Evolutionary conservation across 148 eudicot genomes (phyloP).

Genomic region (Oxyria digyna): DNA sequence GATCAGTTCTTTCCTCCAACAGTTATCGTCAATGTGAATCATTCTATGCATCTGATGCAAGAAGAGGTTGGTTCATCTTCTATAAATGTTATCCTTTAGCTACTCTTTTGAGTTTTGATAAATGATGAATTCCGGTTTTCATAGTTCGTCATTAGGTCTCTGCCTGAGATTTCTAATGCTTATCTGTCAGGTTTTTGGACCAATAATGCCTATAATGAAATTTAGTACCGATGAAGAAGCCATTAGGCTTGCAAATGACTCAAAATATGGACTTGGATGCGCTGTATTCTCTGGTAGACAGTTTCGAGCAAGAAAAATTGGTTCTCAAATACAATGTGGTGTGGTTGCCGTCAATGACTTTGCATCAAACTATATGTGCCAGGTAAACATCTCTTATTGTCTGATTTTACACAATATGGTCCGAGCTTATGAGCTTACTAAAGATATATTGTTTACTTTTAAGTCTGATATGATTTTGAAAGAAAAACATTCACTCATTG

Average conservation of each 20-base stretch:
- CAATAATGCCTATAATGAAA: slow-evolving; percentile 94
- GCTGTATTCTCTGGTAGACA: slow-evolving; percentile 95
- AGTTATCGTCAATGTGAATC: slow-evolving; percentile 69
- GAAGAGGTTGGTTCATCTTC: slow-evolving; percentile 59
- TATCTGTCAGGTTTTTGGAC: slow-evolving; percentile 79
- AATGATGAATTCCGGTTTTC: neutral
- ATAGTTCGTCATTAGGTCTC: neutral
- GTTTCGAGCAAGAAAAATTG: slow-evolving; percentile 64
- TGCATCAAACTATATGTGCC: slow-evolving; percentile 93
- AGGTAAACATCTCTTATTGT: slow-evolving; percentile 36
- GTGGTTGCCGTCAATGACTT: slow-evolving; percentile 91
- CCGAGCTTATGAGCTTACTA: neutral
- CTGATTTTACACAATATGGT: neutral
- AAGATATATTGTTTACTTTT: neutral
- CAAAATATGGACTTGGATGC: slow-evolving; percentile 95
- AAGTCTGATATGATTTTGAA: too few relatives aligned
- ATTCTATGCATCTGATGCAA: slow-evolving; percentile 90
- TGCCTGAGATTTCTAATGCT: neutral
- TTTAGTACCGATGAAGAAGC: slow-evolving; percentile 86
- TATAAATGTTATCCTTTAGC: neutral
- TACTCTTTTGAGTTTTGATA: neutral
- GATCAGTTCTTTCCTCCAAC: slow-evolving; percentile 99
- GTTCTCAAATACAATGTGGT: slow-evolving; percentile 81
- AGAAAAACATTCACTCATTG: too few relatives aligned
- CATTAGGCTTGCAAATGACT: slow-evolving; percentile 83